phyloP scores from a whole-genome alignment of 1,139 yeast genomes.

The Geotrichum siamense region DNA sequence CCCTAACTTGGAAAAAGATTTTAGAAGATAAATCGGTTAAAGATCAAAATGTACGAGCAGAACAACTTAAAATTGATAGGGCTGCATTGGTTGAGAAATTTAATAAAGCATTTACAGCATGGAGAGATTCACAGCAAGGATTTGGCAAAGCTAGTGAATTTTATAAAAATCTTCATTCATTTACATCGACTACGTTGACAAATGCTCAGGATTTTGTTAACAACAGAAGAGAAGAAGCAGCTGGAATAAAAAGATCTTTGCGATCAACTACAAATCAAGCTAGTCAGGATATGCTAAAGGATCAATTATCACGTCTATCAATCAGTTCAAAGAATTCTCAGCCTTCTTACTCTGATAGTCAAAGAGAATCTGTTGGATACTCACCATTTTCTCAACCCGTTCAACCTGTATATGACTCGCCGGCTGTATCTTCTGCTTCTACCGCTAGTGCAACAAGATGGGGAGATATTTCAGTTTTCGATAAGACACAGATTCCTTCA shows the following conservation, averaged over 20 bases:
- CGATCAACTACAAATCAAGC: constrained; percentile 16
- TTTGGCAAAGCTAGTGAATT: constrained; percentile 54
- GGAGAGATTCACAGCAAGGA: constrained; percentile 56
- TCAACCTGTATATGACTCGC: constrained; percentile 5
- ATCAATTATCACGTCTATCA: constrained; percentile 26
- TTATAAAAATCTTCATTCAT: constrained; percentile 49
- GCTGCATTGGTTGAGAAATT: constrained; percentile 43
- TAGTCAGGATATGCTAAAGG: constrained; percentile 24
- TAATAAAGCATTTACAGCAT: constrained; percentile 43
- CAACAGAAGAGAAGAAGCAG: constrained; percentile 35
- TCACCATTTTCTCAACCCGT: constrained; percentile 2
- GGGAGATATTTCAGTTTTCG: constrained; percentile 19
- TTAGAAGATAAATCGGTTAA: constrained; percentile 40
- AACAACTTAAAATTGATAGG: constrained; percentile 38
- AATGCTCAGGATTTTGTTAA: constrained; percentile 36
- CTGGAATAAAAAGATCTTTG: constrained; percentile 22
- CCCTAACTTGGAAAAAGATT: constrained; percentile 51
- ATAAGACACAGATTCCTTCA: constrained; percentile 12
- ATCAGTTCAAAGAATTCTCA: constrained; percentile 14
- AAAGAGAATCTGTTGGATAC: constrained; percentile 1
- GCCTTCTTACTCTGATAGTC: neutral
- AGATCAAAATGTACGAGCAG: constrained; percentile 33
- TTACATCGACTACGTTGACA: constrained; percentile 38
- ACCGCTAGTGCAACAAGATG: constrained; percentile 18
- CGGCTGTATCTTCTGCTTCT: constrained; percentile 9